These are phyloP conservation scores for Clavariopsis aquatica DNA, from an alignment of 495 filamentous ascomycete species.

Conservation along the genomic window DNA sequence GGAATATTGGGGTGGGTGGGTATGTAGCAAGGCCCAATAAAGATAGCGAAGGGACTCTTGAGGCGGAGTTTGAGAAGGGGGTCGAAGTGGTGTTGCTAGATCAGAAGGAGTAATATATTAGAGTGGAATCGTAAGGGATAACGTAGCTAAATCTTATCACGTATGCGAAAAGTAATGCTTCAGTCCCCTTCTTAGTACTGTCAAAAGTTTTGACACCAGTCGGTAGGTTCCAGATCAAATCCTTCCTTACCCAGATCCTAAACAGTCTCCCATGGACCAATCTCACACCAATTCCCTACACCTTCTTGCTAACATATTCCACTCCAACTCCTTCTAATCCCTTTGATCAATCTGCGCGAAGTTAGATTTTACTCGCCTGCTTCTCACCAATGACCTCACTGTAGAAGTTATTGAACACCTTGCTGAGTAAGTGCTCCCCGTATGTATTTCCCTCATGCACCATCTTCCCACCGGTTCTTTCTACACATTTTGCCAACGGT, in stretches of 20 bases:
- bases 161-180: no score
- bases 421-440: constrained; percentile 35
- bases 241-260: no score
- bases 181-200: no score
- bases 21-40: constrained; percentile 43
- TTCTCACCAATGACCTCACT: constrained; percentile 27
- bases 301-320: not conserved
- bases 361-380: constrained; percentile 14
- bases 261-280: no score
- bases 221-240: no score
- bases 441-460: constrained; percentile 30
- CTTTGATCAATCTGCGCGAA: constrained; percentile 14
- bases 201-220: no score
- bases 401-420: constrained; percentile 38
- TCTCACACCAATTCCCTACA: not conserved
- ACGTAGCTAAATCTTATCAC: no score
- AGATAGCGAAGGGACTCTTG: constrained; percentile 27
- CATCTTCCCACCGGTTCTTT: constrained; percentile 20
- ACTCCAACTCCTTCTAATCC: not conserved
- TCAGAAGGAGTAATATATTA: not conserved
- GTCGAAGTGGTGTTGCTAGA: constrained; percentile 24
- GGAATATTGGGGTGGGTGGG: constrained; percentile 41
- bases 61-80: constrained; percentile 35
- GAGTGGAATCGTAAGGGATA: not conserved
- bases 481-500: constrained; percentile 37